Percentiles rank a stretch among this genome's conserved stretches.
These are phyloP conservation scores for Polychytrium aggregatum DNA, from an alignment of 192 early-diverging fungal genomes.

Conservation along the genomic window DNA sequence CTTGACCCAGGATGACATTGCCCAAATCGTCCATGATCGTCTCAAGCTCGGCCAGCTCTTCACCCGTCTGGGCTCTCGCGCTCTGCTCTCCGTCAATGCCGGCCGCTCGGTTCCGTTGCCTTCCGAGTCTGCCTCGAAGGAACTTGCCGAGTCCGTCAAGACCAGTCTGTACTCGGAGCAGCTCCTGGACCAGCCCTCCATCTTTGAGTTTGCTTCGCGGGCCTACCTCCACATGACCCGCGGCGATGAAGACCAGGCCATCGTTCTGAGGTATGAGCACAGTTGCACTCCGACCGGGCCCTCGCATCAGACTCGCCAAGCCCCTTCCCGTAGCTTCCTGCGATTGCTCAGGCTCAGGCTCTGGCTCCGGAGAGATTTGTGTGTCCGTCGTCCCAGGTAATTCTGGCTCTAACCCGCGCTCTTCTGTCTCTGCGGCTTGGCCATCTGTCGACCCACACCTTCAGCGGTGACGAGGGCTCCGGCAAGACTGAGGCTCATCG, in stretches of 20 bases:
- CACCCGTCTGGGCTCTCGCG: constrained; percentile 56
- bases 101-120: constrained; percentile 39
- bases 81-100: constrained; percentile 62
- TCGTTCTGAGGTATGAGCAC: constrained; percentile 44
- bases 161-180: constrained; percentile 24
- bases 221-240: constrained; percentile 83
- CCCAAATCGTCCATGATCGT: too few species aligned
- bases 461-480: constrained; percentile 73
- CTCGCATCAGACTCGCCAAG: too few species aligned
- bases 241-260: constrained; percentile 77
- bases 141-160: constrained; percentile 45
- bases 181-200: constrained; percentile 53
- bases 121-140: constrained; percentile 49
- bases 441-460: too few species aligned
- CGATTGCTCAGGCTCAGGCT: too few species aligned
- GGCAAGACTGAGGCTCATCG: constrained; percentile 79
- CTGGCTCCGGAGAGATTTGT: too few species aligned
- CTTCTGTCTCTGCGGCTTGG: too few species aligned
- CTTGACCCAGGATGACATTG: too few species aligned
- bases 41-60: too few species aligned
- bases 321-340: too few species aligned
- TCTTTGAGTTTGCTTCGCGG: constrained; percentile 71
- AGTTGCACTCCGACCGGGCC: too few species aligned
- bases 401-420: not conserved
- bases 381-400: too few species aligned